Conservation (phyloP, 352 stramenopile species). For the Globisporangium takayamanum region DNA sequence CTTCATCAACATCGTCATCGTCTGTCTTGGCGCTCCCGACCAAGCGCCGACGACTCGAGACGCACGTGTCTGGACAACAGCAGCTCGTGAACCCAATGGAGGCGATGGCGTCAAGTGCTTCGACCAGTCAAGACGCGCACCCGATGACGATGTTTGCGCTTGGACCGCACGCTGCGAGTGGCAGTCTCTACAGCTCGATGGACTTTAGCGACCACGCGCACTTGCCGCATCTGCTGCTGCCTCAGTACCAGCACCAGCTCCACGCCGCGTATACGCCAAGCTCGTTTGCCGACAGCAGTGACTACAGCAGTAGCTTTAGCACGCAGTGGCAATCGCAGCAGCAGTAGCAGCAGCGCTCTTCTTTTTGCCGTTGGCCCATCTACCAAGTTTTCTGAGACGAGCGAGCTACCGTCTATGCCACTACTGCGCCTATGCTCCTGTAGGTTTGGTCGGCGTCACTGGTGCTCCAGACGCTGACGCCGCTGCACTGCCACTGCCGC, state of each 20-base stretch:
- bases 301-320: background rate
- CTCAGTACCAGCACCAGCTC: background rate
- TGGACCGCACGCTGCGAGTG: background rate
- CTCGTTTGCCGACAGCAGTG: slow-evolving; percentile 1
- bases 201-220: slow-evolving; percentile 4
- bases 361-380: background rate
- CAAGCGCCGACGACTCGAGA: slow-evolving; percentile 11
- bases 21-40: slow-evolving; percentile 5
- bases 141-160: slow-evolving; percentile 3
- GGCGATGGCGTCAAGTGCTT: slow-evolving; percentile 9
- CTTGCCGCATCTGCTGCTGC: no score
- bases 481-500: slow-evolving; percentile 2
- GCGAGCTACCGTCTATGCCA: background rate
- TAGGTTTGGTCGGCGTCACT: no score
- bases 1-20: slow-evolving; percentile 3
- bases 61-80: background rate
- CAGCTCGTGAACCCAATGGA: slow-evolving; percentile 31
- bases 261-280: slow-evolving; percentile 5
- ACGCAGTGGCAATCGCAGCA: background rate
- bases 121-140: background rate
- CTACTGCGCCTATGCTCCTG: background rate
- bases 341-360: slow-evolving; percentile 7
- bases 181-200: slow-evolving; percentile 1
- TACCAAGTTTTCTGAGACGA: background rate
- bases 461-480: no score